Conservation (phyloP, 805 yeast genomes). For the Maudiozyma pseudohumilis region DNA sequence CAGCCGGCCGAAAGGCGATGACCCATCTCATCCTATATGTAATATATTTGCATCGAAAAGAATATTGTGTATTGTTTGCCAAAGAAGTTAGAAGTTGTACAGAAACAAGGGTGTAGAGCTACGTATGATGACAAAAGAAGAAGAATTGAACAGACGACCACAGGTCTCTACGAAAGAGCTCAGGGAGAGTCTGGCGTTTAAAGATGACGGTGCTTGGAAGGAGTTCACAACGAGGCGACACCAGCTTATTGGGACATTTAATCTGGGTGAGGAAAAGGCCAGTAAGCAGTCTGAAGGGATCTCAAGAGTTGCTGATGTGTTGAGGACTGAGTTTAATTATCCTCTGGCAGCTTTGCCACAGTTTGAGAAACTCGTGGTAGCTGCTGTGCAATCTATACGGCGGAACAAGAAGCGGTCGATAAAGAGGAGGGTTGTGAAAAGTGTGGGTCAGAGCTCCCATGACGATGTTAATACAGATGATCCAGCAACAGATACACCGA, state of each 20-base stretch:
- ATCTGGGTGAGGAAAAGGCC: slow-evolving; percentile 59
- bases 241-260: slow-evolving; percentile 72
- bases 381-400: slow-evolving; percentile 89
- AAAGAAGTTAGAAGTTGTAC: too few species aligned
- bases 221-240: slow-evolving; percentile 78
- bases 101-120: too few species aligned
- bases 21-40: too few species aligned
- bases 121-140: not conserved
- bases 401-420: slow-evolving; percentile 70
- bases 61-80: too few species aligned
- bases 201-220: slow-evolving; percentile 80
- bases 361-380: slow-evolving; percentile 82
- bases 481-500: not conserved
- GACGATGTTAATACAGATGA: too few species aligned
- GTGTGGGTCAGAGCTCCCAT: too few species aligned
- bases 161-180: slow-evolving; percentile 16
- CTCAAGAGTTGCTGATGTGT: slow-evolving; percentile 60
- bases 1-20: too few species aligned
- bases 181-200: slow-evolving; percentile 51
- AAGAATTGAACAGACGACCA: not conserved
- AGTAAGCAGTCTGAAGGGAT: slow-evolving; percentile 86
- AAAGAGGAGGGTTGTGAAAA: slow-evolving; percentile 19
- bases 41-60: too few species aligned
- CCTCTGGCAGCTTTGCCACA: slow-evolving; percentile 49
- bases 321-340: slow-evolving; percentile 71